Base-by-base conservation (phyloP, 116 monocot genomes). In the Phalaenopsis hybrid region DNA sequence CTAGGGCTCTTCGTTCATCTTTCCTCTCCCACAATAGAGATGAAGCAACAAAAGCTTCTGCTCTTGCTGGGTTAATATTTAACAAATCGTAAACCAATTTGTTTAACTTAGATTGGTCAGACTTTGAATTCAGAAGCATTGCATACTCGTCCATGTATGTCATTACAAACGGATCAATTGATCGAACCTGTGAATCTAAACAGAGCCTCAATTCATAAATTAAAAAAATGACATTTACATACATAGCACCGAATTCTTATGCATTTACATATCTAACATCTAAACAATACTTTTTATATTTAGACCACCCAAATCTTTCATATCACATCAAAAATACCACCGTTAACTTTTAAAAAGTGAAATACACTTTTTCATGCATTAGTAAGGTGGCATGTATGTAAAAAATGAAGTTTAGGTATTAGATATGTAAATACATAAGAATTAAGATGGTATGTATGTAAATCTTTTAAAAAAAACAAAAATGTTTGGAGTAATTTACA, bases 61-160 rank as follows among this genome's bases (percentile, higher is more conserved):
- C 80, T 81, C 90, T 93, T 84, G 86, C 79, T 81, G 93, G 89
- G 77, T 99, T 95, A 84, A 95, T 92, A 72, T 88, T 85, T 55
- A 99, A 83, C 89, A 99, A 83, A 87, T 99, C 99, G 86, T 99
- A 95, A 8, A 95, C 95, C 86, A 99, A 82, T 74, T 94, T 99
- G 84, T 88, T 95, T 70, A 99, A 85, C 82, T 94, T 99, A 33
- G 89, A 84, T 21, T 88, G 82, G 73, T 95, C 94, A 49, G 95
- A 92, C 79, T 91, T 94, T 51, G 81, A 78, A 81, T 94, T 99
- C 77, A 99, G 88, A 86, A 99, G 94, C 88, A 99, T 94, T 74
- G 99, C 99, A 88, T 99, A 99, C 83, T 99, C 99, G 91, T 99
- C 99, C 99, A 99, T 99, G 81, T 95, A 95, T 68, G 94, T 95